Evolutionary conservation across 768 basidiomycete genomes (phyloP).

Genomic region (Lactifluus echinatus): DNA sequence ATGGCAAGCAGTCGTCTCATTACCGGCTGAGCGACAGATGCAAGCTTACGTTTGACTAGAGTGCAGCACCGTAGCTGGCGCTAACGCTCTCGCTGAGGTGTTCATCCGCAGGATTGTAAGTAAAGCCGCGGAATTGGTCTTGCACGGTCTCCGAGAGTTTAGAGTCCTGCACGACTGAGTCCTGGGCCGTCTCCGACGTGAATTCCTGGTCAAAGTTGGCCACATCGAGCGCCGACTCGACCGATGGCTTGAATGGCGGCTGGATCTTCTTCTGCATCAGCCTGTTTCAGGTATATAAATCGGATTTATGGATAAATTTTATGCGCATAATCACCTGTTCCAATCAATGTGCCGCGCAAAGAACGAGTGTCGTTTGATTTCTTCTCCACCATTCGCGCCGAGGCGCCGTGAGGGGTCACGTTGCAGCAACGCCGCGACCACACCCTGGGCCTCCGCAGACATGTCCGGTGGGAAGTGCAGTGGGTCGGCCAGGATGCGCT

Average conservation of each 20-base stretch:
- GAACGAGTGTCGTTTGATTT: constrained; percentile 94
- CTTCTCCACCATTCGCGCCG: constrained; percentile 89
- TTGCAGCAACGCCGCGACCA: constrained; percentile 82
- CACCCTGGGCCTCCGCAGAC: constrained; percentile 75
- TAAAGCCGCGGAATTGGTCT: constrained; percentile 89
- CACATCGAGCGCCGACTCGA: constrained; percentile 90
- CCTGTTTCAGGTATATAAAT: constrained; percentile 27
- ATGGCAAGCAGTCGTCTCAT: constrained; percentile 3
- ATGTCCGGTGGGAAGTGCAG: constrained; percentile 89
- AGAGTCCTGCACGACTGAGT: constrained; percentile 93
- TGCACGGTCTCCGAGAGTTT: constrained; percentile 92
- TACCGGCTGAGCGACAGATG: constrained; percentile 7
- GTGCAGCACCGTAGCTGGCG: constrained; percentile 45
- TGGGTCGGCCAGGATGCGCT: constrained; percentile 89
- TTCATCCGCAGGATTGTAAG: constrained; percentile 79
- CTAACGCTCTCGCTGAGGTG: constrained; percentile 79
- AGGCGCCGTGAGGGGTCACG: constrained; percentile 81
- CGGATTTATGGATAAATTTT: not conserved
- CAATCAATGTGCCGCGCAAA: constrained; percentile 93
- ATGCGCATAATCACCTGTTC: constrained; percentile 44
- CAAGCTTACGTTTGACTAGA: constrained; percentile 4
- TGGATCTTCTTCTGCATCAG: constrained; percentile 92
- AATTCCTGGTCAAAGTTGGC: constrained; percentile 98
- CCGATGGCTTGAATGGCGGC: constrained; percentile 95
- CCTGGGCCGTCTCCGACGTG: constrained; percentile 88